Evolutionary conservation across 1,284 basidiomycete genomes (phyloP), one percentile per base, ranked within the genome.

Genomic region (Marasmius sp.): DNA sequence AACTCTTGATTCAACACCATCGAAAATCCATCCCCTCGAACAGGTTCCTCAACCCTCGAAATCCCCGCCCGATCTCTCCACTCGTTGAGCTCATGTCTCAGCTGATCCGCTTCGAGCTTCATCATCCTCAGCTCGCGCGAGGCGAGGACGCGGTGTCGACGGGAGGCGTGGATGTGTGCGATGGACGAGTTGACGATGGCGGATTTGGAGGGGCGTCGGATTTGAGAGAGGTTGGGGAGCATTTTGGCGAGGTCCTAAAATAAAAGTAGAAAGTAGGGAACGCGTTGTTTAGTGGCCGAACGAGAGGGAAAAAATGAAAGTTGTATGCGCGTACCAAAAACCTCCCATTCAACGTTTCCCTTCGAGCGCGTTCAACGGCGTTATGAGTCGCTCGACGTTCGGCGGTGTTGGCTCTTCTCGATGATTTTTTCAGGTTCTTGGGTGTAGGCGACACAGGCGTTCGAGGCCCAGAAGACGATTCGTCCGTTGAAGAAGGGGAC

Each of bases 321-420:
- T n/a, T n/a, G n/a, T n/a, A n/a, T n/a, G n/a, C n/a, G n/a, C n/a
- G n/a, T n/a, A n/a, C 91, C 69, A 95, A 79, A 81, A 97, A 97
- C 64, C 94, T 86, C 56, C 89, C 84, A 74, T 97, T 97, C 64
- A 97, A 80, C 34, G 92, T 95, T 80, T 97, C 95, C 61, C 95
- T 83, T 57, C 95, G 86, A 69, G 92, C 91, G 61, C 95, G 84
- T 79, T 97, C 95, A 62, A 97, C 93, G 38, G 95, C 95, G 71
- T 98, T 98, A 79, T 97, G 95, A 48, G 92, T 94, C 6, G 94
- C 93, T 54, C 95, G 84, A 74, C 94, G 92, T 75, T 97, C 95
- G 63, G 95, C 95, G 52, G 94, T 97, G 78, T 95, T 95, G 63
- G 93, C 93, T 39, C 94, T 86, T 67, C 86, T 83, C 75, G 82